These are phyloP conservation scores for Tuber brumale DNA, from an alignment of 495 filamentous ascomycete genomes.

Conservation along the genomic window DNA sequence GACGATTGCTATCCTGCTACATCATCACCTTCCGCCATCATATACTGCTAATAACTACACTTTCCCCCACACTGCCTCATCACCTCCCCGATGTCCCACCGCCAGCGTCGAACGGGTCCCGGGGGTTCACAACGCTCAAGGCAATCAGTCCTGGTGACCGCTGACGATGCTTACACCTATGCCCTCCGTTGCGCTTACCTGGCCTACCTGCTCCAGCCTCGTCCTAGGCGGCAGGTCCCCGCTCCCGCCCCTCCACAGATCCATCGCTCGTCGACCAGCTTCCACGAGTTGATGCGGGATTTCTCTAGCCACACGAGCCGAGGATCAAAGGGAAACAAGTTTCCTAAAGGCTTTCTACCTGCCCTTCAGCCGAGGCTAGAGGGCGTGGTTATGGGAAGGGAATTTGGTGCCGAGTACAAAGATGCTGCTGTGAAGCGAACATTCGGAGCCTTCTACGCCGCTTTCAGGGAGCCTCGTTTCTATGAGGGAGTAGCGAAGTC, in stretches of 20 bases:
- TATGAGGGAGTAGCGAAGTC: constrained; percentile 84
- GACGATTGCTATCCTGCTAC: constrained; percentile 15
- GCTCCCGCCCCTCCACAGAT: constrained; percentile 53
- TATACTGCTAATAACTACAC: constrained; percentile 14
- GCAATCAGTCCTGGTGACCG: constrained; percentile 42
- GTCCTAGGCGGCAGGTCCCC: constrained; percentile 68
- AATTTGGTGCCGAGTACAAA: constrained; percentile 69
- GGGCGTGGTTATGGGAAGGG: constrained; percentile 60
- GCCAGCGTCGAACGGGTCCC: constrained; percentile 33
- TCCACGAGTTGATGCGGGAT: constrained; percentile 40
- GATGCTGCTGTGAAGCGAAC: constrained; percentile 70
- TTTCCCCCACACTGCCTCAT: constrained; percentile 7
- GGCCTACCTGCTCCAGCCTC: constrained; percentile 84
- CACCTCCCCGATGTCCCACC: constrained; percentile 27
- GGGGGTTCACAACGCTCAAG: constrained; percentile 33
- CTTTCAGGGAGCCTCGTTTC: constrained; percentile 64
- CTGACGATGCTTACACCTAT: constrained; percentile 77
- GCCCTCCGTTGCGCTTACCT: constrained; percentile 89
- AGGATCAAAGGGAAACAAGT: constrained; percentile 68
- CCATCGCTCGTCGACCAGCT: constrained; percentile 60
- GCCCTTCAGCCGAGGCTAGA: constrained; percentile 64
- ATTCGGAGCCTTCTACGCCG: constrained; percentile 73
- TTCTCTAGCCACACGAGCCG: constrained; percentile 39
- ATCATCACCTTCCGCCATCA: neutral
- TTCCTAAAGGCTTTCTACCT: constrained; percentile 70